Conservation (phyloP, 2,329 filamentous ascomycete genomes). For the Scedosporium minutisporum region DNA sequence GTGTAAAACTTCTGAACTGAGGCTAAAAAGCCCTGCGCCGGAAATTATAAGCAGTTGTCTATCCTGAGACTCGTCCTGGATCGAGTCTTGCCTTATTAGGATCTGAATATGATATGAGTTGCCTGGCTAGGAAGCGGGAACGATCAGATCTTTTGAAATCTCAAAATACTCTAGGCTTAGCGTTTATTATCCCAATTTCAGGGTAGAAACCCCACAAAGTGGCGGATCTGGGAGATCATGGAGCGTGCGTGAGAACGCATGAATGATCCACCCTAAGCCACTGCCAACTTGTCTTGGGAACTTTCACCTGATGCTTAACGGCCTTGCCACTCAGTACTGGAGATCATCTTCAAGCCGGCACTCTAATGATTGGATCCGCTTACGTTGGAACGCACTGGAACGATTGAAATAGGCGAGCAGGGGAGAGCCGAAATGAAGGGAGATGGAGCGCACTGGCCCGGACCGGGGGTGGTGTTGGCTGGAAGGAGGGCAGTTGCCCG, state of each 20-base stretch:
- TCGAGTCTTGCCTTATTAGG: not conserved
- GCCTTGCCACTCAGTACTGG: not conserved
- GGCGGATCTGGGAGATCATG: not conserved
- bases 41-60: not conserved
- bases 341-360: not conserved
- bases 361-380: not conserved
- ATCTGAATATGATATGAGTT: not conserved
- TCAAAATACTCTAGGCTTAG: not conserved
- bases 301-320: not conserved
- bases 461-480: not conserved
- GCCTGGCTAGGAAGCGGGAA: not conserved
- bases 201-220: not conserved
- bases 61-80: not conserved
- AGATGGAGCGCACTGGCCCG: not conserved
- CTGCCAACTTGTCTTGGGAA: not conserved
- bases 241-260: constrained; percentile 1
- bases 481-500: not conserved
- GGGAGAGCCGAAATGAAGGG: not conserved
- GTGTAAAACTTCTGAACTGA: not conserved
- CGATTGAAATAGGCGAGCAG: not conserved
- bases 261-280: not conserved
- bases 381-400: not conserved
- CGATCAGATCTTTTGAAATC: not conserved
- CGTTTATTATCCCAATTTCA: no score
- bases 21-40: not conserved